Base-by-base conservation (phyloP, 2,329 filamentous ascomycete species). In the Fusarium verrucosum region DNA sequence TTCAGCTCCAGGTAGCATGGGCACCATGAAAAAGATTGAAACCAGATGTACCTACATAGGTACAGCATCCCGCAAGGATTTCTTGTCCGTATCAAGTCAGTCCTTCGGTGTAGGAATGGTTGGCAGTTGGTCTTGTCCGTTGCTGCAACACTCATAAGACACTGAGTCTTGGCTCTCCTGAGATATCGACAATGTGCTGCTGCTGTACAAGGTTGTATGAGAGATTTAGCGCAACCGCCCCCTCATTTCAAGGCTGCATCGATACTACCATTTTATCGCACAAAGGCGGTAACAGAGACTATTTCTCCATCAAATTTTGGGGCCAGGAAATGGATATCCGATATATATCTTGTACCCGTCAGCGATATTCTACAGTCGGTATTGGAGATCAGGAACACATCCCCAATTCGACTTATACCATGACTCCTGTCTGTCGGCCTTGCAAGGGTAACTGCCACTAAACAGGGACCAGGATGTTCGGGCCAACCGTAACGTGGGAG, bases 401-500 rank as follows among this genome's bases (percentile, higher is more conserved):
- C 37, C 20, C 38, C 47, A 28, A 55, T 35, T 66, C 38, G 42
- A 58, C 62, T 62, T 62, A 66, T 57, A 63, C 62, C 44, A 26
- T 37, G 17, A 50, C 25, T 56, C 40, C 38, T 33, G 22, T 59
- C 38, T 33, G 22, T 59, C 33, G 47, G 32, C 25, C 42, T 33
- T 53, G 20, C 52, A 45, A 53, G 52, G 63, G 44, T 63, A 55
- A 59, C 59, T 69, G 56, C 51, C 65, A 56, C 68, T 65, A 60
- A 20, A 51, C 41, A 50, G 51, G 35, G 11, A 35, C 58, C 38
- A 66, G 66, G 66, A 59, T 69, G 40, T 52, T 65, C 62, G 54
- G 58, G 46, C 69, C 64, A 70, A 58, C 64, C n/a, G 54, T 65
- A 70, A 70, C 68, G 66, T 71, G 68, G 68, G 54, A 19, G 42